phyloP scores from a whole-genome alignment of 2,329 filamentous ascomycete genomes.

The Aspergillus felis region DNA sequence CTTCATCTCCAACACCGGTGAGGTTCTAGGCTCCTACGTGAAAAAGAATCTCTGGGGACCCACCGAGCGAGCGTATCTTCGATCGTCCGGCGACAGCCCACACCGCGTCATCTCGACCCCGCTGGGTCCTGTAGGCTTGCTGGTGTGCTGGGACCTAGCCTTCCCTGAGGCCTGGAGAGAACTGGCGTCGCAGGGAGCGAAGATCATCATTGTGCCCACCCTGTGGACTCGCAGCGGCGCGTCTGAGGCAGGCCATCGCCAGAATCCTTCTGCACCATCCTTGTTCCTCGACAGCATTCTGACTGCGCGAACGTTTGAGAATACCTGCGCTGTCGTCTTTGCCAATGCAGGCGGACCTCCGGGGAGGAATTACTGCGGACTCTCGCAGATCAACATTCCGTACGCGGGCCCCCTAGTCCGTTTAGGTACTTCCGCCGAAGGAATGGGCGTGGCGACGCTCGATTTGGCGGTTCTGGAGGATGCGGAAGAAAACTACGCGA shows the following conservation, averaged over 20 bases:
- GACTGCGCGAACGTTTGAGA: conserved; percentile 53
- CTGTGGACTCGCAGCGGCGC: conserved; percentile 50
- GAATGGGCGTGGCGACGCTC: conserved; percentile 51
- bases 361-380: conserved; percentile 48
- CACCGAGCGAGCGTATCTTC: background rate
- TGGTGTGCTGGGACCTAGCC: conserved; percentile 57
- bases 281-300: conserved; percentile 50
- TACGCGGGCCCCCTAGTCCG: conserved; percentile 48
- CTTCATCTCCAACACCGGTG: conserved; percentile 50
- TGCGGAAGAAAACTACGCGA: conserved; percentile 46
- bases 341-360: conserved; percentile 53
- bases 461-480: conserved; percentile 39
- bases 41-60: conserved; percentile 36
- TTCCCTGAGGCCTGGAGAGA: conserved; percentile 56
- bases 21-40: conserved; percentile 50
- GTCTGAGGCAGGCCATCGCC: conserved; percentile 41
- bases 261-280: conserved; percentile 48
- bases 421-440: conserved; percentile 48
- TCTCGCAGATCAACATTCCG: conserved; percentile 52
- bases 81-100: background rate
- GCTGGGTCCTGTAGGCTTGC: conserved; percentile 50
- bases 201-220: conserved; percentile 53
- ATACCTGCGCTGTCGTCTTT: conserved; percentile 54
- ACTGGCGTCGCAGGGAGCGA: conserved; percentile 49
- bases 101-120: conserved; percentile 36